phyloP scores from a whole-genome alignment of 176 grass and related monocot species.

The Aegilops bicornis region DNA sequence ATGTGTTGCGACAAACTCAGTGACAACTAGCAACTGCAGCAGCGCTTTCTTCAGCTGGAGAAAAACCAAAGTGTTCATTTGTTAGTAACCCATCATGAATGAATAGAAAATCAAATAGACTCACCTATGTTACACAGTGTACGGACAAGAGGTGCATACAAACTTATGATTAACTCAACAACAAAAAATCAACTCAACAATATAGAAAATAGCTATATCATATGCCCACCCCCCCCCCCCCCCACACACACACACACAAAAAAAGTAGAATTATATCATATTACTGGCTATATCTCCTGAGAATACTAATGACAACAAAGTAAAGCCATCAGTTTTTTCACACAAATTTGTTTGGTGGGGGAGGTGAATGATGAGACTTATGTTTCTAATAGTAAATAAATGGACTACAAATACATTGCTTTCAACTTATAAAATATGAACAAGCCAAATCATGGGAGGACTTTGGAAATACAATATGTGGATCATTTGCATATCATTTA shows the following conservation, averaged over 20 bases:
- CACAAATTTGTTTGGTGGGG: neutral
- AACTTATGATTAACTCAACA: neutral
- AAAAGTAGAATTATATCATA: neutral
- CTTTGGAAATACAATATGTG: neutral
- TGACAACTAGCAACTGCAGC: too few species aligned
- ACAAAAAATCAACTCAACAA: neutral
- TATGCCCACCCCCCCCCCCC: too few species aligned
- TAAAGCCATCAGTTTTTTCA: neutral
- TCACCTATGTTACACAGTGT: neutral
- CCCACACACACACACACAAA: too few species aligned
- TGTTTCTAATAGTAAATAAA: neutral
- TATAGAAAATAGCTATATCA: neutral
- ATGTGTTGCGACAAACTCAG: too few species aligned
- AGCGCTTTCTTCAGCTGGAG: too few species aligned
- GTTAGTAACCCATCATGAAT: too few species aligned
- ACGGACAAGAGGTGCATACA: neutral
- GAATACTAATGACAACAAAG: neutral
- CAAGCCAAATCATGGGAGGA: neutral
- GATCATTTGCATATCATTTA: neutral
- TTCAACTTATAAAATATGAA: neutral
- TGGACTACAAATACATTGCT: neutral
- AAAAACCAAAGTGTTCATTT: too few species aligned
- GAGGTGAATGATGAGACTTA: neutral
- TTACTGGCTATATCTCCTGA: neutral
- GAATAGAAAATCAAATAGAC: neutral